Percentiles rank a stretch among this genome's conserved stretches.
phyloP scores from a whole-genome alignment of 176 grass and related monocot genomes.

The Aegilops bicornis region DNA sequence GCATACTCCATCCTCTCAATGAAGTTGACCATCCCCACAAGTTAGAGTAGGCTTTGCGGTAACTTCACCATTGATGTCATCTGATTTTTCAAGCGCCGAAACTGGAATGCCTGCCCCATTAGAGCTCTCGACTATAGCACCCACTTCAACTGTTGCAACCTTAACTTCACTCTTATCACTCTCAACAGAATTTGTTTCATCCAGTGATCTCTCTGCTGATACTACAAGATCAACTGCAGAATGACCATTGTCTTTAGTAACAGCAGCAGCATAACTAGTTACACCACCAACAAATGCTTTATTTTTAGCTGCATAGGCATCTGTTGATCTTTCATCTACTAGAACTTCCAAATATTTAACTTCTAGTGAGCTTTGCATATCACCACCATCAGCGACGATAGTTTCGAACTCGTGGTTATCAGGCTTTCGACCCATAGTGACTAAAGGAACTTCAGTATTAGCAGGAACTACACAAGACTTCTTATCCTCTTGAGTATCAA shows the following conservation, averaged over 20 bases:
- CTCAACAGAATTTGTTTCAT: slow-evolving; percentile 9
- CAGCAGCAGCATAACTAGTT: slow-evolving; percentile 12
- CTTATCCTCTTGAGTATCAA: slow-evolving; percentile 9
- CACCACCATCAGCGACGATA: slow-evolving; percentile 6
- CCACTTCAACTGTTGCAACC: slow-evolving; percentile 23
- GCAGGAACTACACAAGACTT: not conserved
- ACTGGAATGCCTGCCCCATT: slow-evolving; percentile 13
- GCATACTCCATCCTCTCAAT: slow-evolving; percentile 31
- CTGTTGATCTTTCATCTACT: slow-evolving; percentile 10
- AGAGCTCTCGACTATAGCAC: slow-evolving; percentile 11
- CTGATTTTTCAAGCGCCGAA: slow-evolving; percentile 7
- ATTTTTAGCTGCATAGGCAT: slow-evolving; percentile 19
- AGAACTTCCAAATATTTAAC: slow-evolving; percentile 22
- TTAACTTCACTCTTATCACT: slow-evolving; percentile 23
- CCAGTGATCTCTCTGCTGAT: slow-evolving; percentile 14
- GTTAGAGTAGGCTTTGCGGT: slow-evolving; percentile 32
- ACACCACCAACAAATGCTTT: not conserved
- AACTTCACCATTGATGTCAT: slow-evolving; percentile 29
- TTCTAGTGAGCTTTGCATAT: slow-evolving; percentile 31
- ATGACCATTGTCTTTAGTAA: slow-evolving; percentile 4
- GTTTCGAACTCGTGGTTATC: slow-evolving; percentile 29
- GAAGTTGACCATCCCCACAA: slow-evolving; percentile 46
- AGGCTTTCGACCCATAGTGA: slow-evolving; percentile 20
- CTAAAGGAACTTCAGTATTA: not conserved
- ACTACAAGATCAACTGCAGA: slow-evolving; percentile 29